These are phyloP conservation scores for Castanospermum australe DNA, from an alignment of 306 rosid genomes.

Conservation along the genomic window DNA sequence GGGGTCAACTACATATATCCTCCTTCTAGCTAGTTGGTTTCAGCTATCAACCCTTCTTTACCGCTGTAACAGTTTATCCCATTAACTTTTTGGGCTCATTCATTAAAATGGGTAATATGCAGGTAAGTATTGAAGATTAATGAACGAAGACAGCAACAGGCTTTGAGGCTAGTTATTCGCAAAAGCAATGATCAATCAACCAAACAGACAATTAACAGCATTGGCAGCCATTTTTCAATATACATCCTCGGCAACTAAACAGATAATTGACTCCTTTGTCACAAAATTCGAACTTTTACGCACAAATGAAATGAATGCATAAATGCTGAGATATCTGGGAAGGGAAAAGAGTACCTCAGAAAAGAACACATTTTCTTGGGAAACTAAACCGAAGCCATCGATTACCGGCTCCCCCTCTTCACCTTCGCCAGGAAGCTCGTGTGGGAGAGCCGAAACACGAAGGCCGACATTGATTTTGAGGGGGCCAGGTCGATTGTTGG, in stretches of 20 bases:
- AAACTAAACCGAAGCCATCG: constrained; percentile 35
- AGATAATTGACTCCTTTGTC: too few species aligned
- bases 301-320: background rate
- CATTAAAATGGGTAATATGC: background rate
- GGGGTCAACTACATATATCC: background rate
- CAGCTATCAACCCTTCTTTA: background rate
- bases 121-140: background rate
- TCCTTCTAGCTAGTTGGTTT: background rate
- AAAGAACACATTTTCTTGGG: constrained; percentile 33
- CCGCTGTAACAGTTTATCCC: background rate
- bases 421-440: constrained; percentile 41
- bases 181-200: background rate
- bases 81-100: background rate
- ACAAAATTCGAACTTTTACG: background rate
- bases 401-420: constrained; percentile 41
- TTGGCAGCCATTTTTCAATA: too few species aligned
- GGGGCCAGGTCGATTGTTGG: constrained; percentile 37
- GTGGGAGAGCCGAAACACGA: constrained; percentile 40
- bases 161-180: background rate
- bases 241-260: too few species aligned
- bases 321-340: background rate
- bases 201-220: too few species aligned
- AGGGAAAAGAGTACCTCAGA: constrained; percentile 38
- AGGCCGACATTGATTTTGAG: constrained; percentile 38
- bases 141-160: background rate